phyloP scores from a whole-genome alignment of 352 stramenopile species.

The Globisporangium megalacanthum region DNA sequence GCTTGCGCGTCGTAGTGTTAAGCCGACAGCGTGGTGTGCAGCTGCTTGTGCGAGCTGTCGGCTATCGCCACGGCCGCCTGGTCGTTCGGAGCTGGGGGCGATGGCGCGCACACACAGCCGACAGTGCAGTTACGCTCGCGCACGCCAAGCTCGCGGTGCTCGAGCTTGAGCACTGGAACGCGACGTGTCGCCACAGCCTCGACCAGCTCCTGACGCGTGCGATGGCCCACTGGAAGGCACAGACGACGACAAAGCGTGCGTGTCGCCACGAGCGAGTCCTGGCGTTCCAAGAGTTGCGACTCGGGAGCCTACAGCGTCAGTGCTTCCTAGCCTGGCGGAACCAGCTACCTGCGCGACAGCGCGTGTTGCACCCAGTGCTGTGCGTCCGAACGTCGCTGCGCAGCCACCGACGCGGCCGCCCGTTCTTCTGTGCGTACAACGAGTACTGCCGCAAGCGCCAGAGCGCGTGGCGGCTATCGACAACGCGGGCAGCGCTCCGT shows the following conservation, averaged over 20 bases:
- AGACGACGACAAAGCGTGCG: background rate
- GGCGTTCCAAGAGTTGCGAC: background rate
- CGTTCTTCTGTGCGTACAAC: constrained; percentile 10
- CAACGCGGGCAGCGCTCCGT: background rate
- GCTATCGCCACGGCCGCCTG: background rate
- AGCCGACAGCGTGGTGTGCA: background rate
- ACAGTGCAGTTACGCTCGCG: constrained; percentile 4
- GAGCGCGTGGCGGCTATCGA: constrained; percentile 1
- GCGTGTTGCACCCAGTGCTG: constrained; percentile 6
- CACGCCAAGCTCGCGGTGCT: constrained; percentile 10
- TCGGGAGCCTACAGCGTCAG: background rate
- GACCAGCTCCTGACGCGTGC: constrained; percentile 2
- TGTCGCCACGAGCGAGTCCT: background rate
- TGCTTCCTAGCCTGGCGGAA: constrained; percentile 7
- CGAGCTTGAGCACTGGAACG: constrained; percentile 12
- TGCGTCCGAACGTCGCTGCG: constrained; percentile 10
- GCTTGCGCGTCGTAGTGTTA: background rate
- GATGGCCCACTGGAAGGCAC: constrained; percentile 6
- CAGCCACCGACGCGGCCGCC: background rate
- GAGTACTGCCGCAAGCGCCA: constrained; percentile 6
- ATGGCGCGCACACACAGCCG: constrained; percentile 1
- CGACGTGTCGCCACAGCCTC: background rate
- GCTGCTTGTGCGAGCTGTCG: background rate
- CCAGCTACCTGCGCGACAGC: background rate
- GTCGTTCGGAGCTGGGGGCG: constrained; percentile 4